Base-by-base conservation (phyloP, 768 basidiomycete genomes). In the Sporobolomyces pararoseus region DNA sequence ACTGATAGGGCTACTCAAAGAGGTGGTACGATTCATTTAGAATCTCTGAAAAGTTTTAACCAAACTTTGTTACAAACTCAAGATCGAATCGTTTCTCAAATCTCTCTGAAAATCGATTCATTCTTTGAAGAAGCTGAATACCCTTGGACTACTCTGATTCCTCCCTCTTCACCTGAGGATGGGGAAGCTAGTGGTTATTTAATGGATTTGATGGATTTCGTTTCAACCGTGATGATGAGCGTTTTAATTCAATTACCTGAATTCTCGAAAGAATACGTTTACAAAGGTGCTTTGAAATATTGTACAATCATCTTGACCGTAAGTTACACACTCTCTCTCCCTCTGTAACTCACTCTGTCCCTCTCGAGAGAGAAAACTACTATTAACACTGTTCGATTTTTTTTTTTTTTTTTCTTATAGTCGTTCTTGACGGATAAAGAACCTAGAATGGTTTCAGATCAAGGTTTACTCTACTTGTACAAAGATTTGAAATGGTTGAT, bases 41-140 rank as follows among this genome's bases (percentile, higher is more conserved):
- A 69, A 35, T 72, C 75, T 2, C 58, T 76, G 23, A 79, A 80
- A 3, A 85, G 89, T 2, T 94, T 98, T 77, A 83, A 85, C 58
- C 78, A 82, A 23, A 88, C 90, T 3, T 83, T 92, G 46, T 81
- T 84, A 14, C 84, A 84, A 49, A 89, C 93, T 13, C 83, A 87
- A 54, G 82, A 83, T 37, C 88, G 91, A 7, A 89, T 98, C 74
- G 87, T 88, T 23, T 83, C 83, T 16, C 84, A 95, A 51, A 94
- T 98, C 76, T 85, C 86, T 12, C 89, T 89, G 27, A 98, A 99
- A 78, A 86, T 98, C 10, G 90, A 95, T 76, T 90, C 92, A 75
- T 95, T 95, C 82, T 95, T 96, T 78, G 96, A 91, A 68, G 83
- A 95, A 50, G 89, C 94, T 6, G 91, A 95, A 80, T 97, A 97